phyloP scores from a whole-genome alignment of 2,329 filamentous ascomycete genomes.

The Epicoccum sorghinum region DNA sequence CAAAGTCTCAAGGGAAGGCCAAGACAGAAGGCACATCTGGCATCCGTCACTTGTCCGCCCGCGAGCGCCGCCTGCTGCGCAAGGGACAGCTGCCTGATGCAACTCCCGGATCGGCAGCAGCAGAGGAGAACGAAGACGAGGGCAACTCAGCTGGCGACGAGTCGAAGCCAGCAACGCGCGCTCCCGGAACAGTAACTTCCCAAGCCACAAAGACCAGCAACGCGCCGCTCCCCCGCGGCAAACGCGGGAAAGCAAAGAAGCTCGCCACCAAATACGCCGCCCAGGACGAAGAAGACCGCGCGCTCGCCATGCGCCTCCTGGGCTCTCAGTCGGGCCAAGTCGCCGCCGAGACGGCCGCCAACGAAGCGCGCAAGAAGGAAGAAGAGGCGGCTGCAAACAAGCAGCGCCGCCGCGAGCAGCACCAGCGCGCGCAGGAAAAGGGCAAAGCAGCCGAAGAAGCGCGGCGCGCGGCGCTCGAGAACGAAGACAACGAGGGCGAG shows the following conservation, averaged over 20 bases:
- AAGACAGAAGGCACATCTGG: constrained; percentile 27
- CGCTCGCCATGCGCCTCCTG: constrained; percentile 82
- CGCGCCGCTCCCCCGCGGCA: constrained; percentile 65
- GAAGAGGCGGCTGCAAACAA: constrained; percentile 73
- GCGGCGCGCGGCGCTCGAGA: constrained; percentile 54
- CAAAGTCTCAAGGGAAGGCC: constrained; percentile 13
- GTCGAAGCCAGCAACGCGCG: constrained; percentile 20
- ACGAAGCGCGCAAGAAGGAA: constrained; percentile 71
- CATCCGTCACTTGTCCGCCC: constrained; percentile 46
- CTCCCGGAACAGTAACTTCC: constrained; percentile 36
- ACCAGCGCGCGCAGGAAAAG: constrained; percentile 75
- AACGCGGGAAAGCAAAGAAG: constrained; percentile 84
- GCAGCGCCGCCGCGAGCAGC: constrained; percentile 79
- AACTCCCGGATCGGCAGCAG: constrained; percentile 18
- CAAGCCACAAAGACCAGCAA: constrained; percentile 37
- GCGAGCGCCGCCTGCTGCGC: constrained; percentile 46
- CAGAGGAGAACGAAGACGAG: constrained; percentile 39
- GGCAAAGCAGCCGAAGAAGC: constrained; percentile 78
- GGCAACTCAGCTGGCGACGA: constrained; percentile 33
- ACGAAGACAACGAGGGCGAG: constrained; percentile 62
- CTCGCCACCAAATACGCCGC: constrained; percentile 87
- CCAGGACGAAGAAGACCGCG: constrained; percentile 93
- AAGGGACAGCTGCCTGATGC: constrained; percentile 41
- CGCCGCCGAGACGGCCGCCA: constrained; percentile 65
- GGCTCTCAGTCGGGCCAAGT: constrained; percentile 74